A percentile compares a stretch with the other conserved stretches of the same genome.
These are phyloP conservation scores for Erodium trifolium DNA, from an alignment of 441 rosid genomes.

Conservation along the genomic window DNA sequence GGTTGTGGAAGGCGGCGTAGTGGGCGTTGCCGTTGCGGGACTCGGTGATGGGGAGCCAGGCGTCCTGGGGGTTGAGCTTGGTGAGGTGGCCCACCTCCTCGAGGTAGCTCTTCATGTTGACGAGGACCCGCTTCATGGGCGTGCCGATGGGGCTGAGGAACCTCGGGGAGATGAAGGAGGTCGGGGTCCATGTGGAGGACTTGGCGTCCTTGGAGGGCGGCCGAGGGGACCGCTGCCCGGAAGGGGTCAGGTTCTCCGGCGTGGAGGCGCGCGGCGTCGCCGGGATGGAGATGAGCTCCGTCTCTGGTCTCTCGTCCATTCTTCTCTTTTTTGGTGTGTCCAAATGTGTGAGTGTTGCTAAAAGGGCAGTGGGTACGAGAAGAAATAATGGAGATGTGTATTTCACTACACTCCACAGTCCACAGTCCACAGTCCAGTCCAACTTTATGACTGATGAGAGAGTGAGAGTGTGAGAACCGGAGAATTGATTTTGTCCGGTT, in stretches of 20 bases:
- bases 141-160: constrained; percentile 94
- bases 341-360: too few relatives aligned
- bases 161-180: constrained; percentile 18
- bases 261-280: constrained; percentile 40
- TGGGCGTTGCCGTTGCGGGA: constrained; percentile 94
- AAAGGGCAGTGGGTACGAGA: too few relatives aligned
- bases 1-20: constrained; percentile 92
- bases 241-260: constrained; percentile 75
- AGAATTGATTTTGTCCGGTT: too few relatives aligned
- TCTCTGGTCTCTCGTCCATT: constrained; percentile 26
- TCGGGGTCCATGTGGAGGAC: too few relatives aligned
- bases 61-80: constrained; percentile 94
- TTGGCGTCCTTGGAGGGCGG: too few relatives aligned
- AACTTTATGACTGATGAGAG: too few relatives aligned
- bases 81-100: constrained; percentile 94
- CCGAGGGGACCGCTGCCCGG: too few relatives aligned
- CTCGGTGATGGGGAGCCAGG: constrained; percentile 96
- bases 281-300: constrained; percentile 91
- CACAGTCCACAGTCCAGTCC: too few relatives aligned
- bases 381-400: too few relatives aligned
- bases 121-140: constrained; percentile 89
- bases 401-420: too few relatives aligned
- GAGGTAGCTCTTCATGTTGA: constrained; percentile 84
- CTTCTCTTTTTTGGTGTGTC: too few relatives aligned
- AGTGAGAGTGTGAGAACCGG: too few relatives aligned